These are phyloP conservation scores for Celoporthe dispersa DNA, from an alignment of 2,329 filamentous ascomycete genomes.

Conservation along the genomic window DNA sequence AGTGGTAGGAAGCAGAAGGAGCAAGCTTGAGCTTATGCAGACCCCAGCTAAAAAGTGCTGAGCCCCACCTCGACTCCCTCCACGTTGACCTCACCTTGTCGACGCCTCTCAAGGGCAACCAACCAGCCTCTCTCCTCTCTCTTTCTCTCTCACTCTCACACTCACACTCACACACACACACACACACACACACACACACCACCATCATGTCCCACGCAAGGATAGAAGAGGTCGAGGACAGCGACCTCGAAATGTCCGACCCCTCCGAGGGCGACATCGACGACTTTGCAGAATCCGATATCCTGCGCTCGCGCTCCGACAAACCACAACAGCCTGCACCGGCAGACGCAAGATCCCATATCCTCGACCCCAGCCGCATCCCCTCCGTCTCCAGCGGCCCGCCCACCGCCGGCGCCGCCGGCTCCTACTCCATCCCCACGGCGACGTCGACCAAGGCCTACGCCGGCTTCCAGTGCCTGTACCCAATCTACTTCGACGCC, in stretches of 20 bases:
- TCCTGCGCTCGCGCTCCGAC: conserved; percentile 50
- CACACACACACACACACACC: conserved; percentile 4
- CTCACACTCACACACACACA: neutral
- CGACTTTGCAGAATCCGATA: conserved; percentile 63
- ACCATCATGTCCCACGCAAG: conserved; percentile 78
- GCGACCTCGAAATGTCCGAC: conserved; percentile 74
- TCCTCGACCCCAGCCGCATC: conserved; percentile 44
- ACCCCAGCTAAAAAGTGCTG: conserved; percentile 11
- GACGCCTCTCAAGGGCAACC: neutral
- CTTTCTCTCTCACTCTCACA: too few species aligned
- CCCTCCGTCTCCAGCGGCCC: conserved; percentile 42
- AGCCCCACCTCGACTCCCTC: conserved; percentile 18
- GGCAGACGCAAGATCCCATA: conserved; percentile 31
- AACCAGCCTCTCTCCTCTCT: neutral
- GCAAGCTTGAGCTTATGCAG: conserved; percentile 6
- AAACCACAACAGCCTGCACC: conserved; percentile 19
- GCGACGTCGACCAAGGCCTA: conserved; percentile 56
- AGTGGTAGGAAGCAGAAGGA: neutral
- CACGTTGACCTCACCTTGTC: conserved; percentile 23
- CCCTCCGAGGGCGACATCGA: conserved; percentile 85
- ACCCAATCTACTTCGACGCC: conserved; percentile 94
- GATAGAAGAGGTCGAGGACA: conserved; percentile 91
- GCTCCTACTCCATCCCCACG: conserved; percentile 36
- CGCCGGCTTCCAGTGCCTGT: conserved; percentile 84
- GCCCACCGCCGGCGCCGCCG: conserved; percentile 33